Evolutionary conservation across 1,139 yeast genomes (phyloP).

Genomic region (Zhuliangozyma blackwelliae): DNA sequence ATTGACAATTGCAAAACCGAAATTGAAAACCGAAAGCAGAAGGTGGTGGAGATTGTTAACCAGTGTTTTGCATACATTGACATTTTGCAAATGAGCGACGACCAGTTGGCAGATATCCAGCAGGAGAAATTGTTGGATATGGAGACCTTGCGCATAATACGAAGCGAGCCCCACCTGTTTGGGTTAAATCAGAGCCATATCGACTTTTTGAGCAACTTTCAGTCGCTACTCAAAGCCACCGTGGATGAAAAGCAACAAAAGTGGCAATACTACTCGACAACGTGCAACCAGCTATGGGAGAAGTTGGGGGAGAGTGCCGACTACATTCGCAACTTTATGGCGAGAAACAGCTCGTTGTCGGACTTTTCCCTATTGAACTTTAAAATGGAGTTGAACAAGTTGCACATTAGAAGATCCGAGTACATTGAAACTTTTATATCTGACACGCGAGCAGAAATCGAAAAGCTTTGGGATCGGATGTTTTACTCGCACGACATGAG

Average conservation of each 20-base stretch:
- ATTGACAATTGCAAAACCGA: conserved; percentile 25
- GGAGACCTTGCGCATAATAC: conserved; percentile 35
- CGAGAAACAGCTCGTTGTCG: conserved; percentile 32
- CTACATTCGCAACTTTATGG: conserved; percentile 33
- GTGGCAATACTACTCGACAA: conserved; percentile 25
- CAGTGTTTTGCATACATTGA: conserved; percentile 26
- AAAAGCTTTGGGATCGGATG: conserved; percentile 57
- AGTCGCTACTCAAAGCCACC: conserved; percentile 23
- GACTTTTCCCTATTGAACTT: conserved; percentile 37
- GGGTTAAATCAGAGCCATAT: conserved; percentile 38
- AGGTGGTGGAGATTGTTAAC: conserved; percentile 21
- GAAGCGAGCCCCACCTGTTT: conserved; percentile 35
- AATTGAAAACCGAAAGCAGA: conserved; percentile 19
- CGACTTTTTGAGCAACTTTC: conserved; percentile 26
- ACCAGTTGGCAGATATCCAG: conserved; percentile 32
- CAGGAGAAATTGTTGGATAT: conserved; percentile 27
- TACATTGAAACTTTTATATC: conserved; percentile 64
- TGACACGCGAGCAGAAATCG: conserved; percentile 57
- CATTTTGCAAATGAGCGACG: conserved; percentile 28
- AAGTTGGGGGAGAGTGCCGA: conserved; percentile 42
- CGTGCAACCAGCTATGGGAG: conserved; percentile 48
- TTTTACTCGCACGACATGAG: conserved; percentile 51
- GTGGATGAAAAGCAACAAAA: conserved; percentile 31
- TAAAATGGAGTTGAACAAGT: conserved; percentile 52
- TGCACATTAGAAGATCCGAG: conserved; percentile 57